Base-by-base conservation (phyloP, 306 rosid species). In the Lathyrus aphaca region DNA sequence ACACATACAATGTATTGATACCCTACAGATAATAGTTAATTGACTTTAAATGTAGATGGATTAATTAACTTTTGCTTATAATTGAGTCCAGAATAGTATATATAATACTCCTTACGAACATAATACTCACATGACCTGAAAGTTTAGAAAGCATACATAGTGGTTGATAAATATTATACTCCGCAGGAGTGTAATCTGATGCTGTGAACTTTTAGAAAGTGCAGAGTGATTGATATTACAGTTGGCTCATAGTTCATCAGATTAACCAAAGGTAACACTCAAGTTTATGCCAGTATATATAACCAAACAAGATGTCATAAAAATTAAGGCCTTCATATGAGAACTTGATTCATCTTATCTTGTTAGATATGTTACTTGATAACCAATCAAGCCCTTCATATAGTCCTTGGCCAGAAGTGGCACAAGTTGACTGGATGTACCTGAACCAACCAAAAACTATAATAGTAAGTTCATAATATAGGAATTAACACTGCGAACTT, bases 381-480 rank as follows among this genome's bases (percentile, higher is more conserved):
- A 92, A 81, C 96, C 95, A 87, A 80, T 89, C 96, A 63, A 91
- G 92, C 37, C 92, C 97, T 81, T 91, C 97, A 42, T 89, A 92
- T 43, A 92, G 81, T 79, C 79, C 83, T 68, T 74, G 69, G 4
- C 76, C 83, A 0, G 83, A 79, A 5, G 82, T 74, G 46, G 82
- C 82, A 43, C 82, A 79, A 6, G 82, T 13, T 60, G 82, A 27
- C 7, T 79, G 82, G 15, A 79, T 91, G 80, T 76, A 86, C 95
- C 96, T 91, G 73, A 32, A 66, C 55, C 44, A 64, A 57, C 11
- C 6, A 73, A 73, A 30, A 44, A 43, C 53, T 35, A 43, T 2
- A 64, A 43, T 2, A 64, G 15, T 45, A 32, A 70, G 51, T 9
- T n/a, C 40, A 15, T 37, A 19, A 3, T 25, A 25, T 25, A 25